Evolutionary conservation across 345 rosid genomes (phyloP).

Genomic region (Kernera saxatilis): DNA sequence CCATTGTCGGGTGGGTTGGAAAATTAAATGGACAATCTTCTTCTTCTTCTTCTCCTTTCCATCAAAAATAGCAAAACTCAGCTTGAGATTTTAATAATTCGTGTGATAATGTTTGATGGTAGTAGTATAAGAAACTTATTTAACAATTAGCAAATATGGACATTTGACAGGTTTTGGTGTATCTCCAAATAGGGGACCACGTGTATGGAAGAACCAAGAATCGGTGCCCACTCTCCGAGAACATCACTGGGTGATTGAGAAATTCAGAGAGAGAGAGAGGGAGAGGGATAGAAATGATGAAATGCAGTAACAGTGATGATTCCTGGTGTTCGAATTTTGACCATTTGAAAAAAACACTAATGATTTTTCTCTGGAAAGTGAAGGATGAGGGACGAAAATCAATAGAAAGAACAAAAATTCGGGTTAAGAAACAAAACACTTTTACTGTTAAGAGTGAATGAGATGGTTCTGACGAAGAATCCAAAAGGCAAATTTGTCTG

Average conservation of each 20-base stretch:
- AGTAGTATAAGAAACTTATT: not conserved
- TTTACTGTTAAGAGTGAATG: not conserved
- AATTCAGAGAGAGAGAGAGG: not conserved
- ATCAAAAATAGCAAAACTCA: no score
- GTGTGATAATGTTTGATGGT: not conserved
- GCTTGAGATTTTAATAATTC: not conserved
- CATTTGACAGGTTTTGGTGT: constrained; percentile 43
- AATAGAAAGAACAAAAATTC: not conserved
- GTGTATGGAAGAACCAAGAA: constrained; percentile 47
- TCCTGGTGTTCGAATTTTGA: constrained; percentile 24
- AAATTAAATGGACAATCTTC: constrained; percentile 20
- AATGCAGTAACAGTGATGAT: constrained; percentile 17
- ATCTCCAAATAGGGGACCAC: constrained; percentile 46
- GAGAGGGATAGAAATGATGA: constrained; percentile 1
- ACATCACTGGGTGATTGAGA: not conserved
- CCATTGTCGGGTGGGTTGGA: constrained; percentile 55
- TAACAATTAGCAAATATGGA: constrained; percentile 27
- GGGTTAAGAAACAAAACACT: not conserved
- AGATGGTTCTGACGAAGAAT: constrained; percentile 18
- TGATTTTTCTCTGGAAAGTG: not conserved
- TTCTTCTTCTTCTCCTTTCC: constrained; percentile 7
- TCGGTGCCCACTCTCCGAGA: constrained; percentile 40
- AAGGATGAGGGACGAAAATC: constrained; percentile 21
- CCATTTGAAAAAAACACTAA: not conserved
- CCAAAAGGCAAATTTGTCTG: constrained; percentile 23